Evolutionary conservation across 495 filamentous ascomycete genomes (phyloP).

Genomic region (Cairneyella variabilis): DNA sequence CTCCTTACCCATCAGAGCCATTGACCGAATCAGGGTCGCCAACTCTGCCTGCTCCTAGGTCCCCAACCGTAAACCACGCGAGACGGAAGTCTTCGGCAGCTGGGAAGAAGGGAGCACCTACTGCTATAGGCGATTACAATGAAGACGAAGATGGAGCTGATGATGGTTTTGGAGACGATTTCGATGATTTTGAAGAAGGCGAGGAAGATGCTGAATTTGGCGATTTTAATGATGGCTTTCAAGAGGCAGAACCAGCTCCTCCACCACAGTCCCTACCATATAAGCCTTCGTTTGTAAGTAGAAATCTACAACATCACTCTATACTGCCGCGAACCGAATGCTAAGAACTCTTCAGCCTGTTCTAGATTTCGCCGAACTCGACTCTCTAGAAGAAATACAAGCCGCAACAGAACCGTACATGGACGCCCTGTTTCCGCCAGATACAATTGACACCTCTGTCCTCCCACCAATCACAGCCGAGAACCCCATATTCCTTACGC

Average conservation of each 20-base stretch:
- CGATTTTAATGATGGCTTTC: constrained; percentile 86
- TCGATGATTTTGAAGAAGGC: constrained; percentile 94
- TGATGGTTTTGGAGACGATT: constrained; percentile 76
- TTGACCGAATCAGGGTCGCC: constrained; percentile 56
- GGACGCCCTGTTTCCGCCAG: constrained; percentile 51
- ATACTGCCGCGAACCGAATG: not conserved
- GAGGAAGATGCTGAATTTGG: constrained; percentile 74
- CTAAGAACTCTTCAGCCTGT: constrained; percentile 49
- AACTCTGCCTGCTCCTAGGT: constrained; percentile 38
- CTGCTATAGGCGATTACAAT: constrained; percentile 27
- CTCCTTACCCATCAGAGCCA: constrained; percentile 33
- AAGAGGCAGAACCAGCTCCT: constrained; percentile 51
- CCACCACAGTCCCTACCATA: constrained; percentile 40
- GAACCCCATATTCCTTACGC: constrained; percentile 62
- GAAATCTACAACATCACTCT: constrained; percentile 15
- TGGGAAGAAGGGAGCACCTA: constrained; percentile 10
- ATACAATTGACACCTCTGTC: constrained; percentile 44
- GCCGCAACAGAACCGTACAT: constrained; percentile 50
- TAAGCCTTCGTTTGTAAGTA: constrained; percentile 46
- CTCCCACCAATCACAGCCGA: constrained; percentile 42
- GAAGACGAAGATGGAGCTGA: constrained; percentile 37
- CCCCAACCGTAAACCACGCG: constrained; percentile 27
- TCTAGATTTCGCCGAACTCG: constrained; percentile 64
- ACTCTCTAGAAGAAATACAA: constrained; percentile 44
- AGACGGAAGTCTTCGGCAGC: constrained; percentile 25